phyloP scores from a whole-genome alignment of 139 green algal genomes.

The Chlamydomonas sp. region DNA sequence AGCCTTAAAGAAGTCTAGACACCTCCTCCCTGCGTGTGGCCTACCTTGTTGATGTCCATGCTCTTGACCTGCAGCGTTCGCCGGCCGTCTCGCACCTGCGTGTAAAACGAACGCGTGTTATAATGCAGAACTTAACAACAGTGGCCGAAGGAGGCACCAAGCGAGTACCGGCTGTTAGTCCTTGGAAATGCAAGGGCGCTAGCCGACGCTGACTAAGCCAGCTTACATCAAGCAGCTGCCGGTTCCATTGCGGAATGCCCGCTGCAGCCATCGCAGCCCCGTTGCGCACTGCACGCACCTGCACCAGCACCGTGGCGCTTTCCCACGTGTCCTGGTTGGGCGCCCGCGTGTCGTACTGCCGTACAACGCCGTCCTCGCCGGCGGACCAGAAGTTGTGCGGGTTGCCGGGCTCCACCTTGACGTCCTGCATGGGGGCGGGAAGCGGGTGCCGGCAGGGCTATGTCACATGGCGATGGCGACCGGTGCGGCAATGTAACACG shows the following conservation, averaged over 20 bases:
- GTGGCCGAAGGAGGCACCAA: no score
- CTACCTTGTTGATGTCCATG: slow-evolving; percentile 76
- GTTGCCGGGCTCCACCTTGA: slow-evolving; percentile 79
- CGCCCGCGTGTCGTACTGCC: slow-evolving; percentile 85
- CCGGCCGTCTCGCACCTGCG: slow-evolving; percentile 11
- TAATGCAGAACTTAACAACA: no score
- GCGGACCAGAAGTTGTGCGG: slow-evolving; percentile 90
- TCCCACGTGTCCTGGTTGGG: slow-evolving; percentile 53
- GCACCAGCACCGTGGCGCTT: slow-evolving; percentile 67
- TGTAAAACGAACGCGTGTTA: not conserved
- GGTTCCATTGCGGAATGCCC: no score
- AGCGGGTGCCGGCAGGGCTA: not conserved
- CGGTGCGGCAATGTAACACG: no score
- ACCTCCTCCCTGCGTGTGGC: not conserved
- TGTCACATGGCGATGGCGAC: no score
- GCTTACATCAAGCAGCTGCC: no score
- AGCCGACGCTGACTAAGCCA: no score
- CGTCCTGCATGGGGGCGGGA: slow-evolving; percentile 59
- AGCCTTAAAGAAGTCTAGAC: not conserved
- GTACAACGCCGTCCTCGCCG: slow-evolving; percentile 82
- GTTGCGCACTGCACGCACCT: not conserved
- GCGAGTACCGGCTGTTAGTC: no score
- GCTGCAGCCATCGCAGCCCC: no score
- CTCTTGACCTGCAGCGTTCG: slow-evolving; percentile 67
- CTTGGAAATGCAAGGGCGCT: no score